Conservation (phyloP, 2,329 filamentous ascomycete genomes). For the Drechslera avenae region DNA sequence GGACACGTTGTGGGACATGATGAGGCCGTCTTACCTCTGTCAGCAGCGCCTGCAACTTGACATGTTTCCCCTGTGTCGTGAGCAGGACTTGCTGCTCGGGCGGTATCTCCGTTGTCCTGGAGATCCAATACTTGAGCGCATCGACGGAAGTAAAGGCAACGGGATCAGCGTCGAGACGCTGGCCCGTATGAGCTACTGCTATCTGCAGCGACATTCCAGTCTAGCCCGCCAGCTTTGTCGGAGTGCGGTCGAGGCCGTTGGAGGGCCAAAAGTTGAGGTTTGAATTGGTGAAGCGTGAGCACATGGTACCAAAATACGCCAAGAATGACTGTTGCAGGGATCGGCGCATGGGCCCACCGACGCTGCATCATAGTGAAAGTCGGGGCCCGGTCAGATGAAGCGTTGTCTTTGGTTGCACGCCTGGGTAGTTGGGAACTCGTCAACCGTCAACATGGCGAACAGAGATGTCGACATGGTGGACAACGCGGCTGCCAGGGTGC, state of each 20-base stretch:
- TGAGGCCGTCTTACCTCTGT: slow-evolving; percentile 67
- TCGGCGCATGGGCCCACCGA: slow-evolving; percentile 32
- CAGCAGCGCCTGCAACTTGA: slow-evolving; percentile 79
- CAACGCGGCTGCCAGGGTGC: slow-evolving; percentile 10
- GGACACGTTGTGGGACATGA: background rate
- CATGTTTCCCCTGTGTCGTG: slow-evolving; percentile 81
- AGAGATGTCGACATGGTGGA: slow-evolving; percentile 33
- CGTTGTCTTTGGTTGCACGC: slow-evolving; percentile 18
- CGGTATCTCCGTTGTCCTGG: slow-evolving; percentile 74
- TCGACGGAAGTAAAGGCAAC: slow-evolving; percentile 79
- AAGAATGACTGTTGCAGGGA: slow-evolving; percentile 36
- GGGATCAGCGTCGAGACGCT: slow-evolving; percentile 79
- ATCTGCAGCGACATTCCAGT: slow-evolving; percentile 82
- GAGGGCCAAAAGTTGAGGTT: slow-evolving; percentile 13
- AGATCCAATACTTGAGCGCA: slow-evolving; percentile 81
- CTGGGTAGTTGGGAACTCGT: background rate
- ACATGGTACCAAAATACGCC: slow-evolving; percentile 30
- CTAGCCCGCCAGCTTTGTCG: slow-evolving; percentile 29
- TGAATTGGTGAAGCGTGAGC: slow-evolving; percentile 24
- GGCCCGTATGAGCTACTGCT: slow-evolving; percentile 90
- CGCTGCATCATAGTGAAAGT: slow-evolving; percentile 25
- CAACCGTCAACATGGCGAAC: slow-evolving; percentile 27
- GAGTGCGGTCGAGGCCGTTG: slow-evolving; percentile 25
- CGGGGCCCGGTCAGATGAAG: slow-evolving; percentile 27
- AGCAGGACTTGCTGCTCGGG: slow-evolving; percentile 82